Evolutionary conservation across 2,329 filamentous ascomycete genomes (phyloP), one percentile per base, ranked within the genome.

Genomic region (Monosporascus sp.): DNA sequence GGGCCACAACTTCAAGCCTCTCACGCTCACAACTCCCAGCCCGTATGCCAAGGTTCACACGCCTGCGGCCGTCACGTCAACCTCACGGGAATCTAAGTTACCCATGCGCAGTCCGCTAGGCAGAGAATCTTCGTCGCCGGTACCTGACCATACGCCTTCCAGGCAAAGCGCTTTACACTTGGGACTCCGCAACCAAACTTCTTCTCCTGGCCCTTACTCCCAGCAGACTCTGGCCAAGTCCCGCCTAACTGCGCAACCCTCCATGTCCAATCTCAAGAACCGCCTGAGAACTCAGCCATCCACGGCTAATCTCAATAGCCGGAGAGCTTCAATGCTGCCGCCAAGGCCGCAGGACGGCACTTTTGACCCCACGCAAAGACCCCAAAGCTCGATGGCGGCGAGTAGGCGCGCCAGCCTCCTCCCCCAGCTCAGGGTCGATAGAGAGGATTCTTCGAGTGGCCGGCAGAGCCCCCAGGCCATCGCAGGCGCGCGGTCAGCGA

Each of bases 1-100:
- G n/a, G 84, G 85, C 25, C 84, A 88, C 67, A 82, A 83, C 65
- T 87, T 84, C 70, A 86, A 82, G 61, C 81, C 85, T 11, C 70
- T 86, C 11, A 81, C 70, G 37, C 70, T 82, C 45, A 84, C 81
- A 6, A 82, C 81, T 1, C 81, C 83, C 0, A 84, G 79, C 56
- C 78, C 82, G 0, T 81, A 81, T 55, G 69, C 78, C 5, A 80
- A 73, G 47, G 72, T 73, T 0, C 70, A 74, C 3, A 69, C 65
- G n/a, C 63, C 70, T 2, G 62, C 69, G 11, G 72, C 73, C 38
- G 74, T 76, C 14, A 72, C 73, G 6, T 70, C 75, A 0, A 60
- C 66, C 8, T 74, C 74, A 3, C 67, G 68, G 14, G 64, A 62
- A 44, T 79, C 80, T 11, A 78, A 70, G 59, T 66, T 83, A 24